Evolutionary conservation across 2,329 filamentous ascomycete genomes (phyloP).

Genomic region (Rutstroemia sp.): DNA sequence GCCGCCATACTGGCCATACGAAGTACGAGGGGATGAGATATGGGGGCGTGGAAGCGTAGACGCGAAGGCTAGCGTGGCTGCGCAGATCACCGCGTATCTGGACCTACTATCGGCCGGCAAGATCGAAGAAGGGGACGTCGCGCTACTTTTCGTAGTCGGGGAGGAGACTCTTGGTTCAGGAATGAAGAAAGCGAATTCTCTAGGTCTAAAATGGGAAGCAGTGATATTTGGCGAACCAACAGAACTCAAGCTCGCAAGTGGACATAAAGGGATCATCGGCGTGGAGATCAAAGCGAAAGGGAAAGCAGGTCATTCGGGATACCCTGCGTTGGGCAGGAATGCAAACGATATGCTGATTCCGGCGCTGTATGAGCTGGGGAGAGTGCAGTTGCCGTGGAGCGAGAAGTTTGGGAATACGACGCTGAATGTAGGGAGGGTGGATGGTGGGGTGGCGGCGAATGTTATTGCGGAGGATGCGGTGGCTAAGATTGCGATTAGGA

Average conservation of each 20-base stretch:
- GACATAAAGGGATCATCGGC: conserved; percentile 79
- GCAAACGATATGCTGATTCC: conserved; percentile 76
- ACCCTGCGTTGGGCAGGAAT: conserved; percentile 81
- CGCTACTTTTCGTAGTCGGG: conserved; percentile 65
- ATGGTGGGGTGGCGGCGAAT: conserved; percentile 79
- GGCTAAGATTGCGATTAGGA: conserved; percentile 62
- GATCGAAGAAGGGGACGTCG: conserved; percentile 42
- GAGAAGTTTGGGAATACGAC: conserved; percentile 81
- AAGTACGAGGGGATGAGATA: conserved; percentile 41
- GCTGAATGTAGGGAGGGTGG: conserved; percentile 72
- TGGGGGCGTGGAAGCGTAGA: conserved; percentile 69
- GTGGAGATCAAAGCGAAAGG: conserved; percentile 64
- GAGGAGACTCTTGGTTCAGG: conserved; percentile 78
- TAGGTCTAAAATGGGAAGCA: conserved; percentile 50
- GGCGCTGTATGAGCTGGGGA: conserved; percentile 54
- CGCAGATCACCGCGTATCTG: conserved; percentile 63
- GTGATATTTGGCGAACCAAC: conserved; percentile 93
- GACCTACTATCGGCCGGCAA: conserved; percentile 39
- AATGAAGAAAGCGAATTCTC: conserved; percentile 55
- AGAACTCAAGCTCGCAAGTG: conserved; percentile 76
- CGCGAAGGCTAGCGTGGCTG: conserved; percentile 62
- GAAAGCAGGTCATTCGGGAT: conserved; percentile 80
- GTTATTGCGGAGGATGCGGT: conserved; percentile 73
- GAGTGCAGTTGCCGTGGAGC: conserved; percentile 66
- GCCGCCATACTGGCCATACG: conserved; percentile 41